Evolutionary conservation across 2,329 filamentous ascomycete species (phyloP), one percentile per base, ranked within the genome.

Genomic region (Cladophialophora exuberans): DNA sequence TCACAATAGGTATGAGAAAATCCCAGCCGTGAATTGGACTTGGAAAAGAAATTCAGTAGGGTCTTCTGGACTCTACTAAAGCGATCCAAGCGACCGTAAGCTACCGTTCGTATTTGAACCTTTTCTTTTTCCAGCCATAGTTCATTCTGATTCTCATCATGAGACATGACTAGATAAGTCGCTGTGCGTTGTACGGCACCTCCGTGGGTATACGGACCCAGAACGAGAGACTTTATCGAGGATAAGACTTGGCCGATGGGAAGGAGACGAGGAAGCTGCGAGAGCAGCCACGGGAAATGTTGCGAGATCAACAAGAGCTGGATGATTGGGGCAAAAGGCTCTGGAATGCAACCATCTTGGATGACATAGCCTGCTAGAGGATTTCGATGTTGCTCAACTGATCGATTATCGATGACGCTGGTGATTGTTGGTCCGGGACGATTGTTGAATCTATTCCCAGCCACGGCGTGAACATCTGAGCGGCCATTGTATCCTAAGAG

Each of bases 101-200:
- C n/a, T n/a, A n/a, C n/a, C n/a, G n/a, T n/a, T n/a, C n/a, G n/a
- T n/a, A n/a, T n/a, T n/a, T n/a, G n/a, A n/a, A n/a, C n/a, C n/a
- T n/a, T n/a, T n/a, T n/a, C n/a, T 58, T 83, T 76, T 28, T 31
- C 42, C 5, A 88, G 72, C 0, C 77, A 79, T 42, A 88, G 66
- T 6, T 77, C 78, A 1, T 82, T 83, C 69, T 87, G 82, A 62
- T 84, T 72, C 73, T 79, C 83, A 61, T 87, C 84, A 62, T 87
- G 84, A 1, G 80, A 83, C 83, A 87, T 86, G 65, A 87, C 76
- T 3, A 88, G 74, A 65, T 86, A 53, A n/a, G 50, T 53, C 22
- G 36, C 30, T 2, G 50, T 39, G 17, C 23, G 36, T 20, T 53
- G 30, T 11, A 53, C 20, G 28, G 20, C 33, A 6, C 50, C 50